Conservation (phyloP, 768 basidiomycete genomes). For the Rhodosporidiobolus odoratus region DNA sequence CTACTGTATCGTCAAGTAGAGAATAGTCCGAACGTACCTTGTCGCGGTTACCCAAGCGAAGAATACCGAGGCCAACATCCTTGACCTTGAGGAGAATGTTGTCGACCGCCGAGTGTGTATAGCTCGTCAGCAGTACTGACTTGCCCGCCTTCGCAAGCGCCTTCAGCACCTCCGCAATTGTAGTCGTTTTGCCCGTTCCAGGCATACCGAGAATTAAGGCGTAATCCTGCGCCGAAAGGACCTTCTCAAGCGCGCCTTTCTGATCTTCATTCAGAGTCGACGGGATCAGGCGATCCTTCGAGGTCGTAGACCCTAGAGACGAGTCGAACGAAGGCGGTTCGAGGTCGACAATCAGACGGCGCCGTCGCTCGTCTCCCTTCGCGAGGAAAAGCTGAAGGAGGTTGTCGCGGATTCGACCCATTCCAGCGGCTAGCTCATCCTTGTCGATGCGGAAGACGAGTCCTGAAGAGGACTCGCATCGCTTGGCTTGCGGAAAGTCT, state of each 20-base stretch:
- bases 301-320: constrained; percentile 21
- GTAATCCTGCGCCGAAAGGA: constrained; percentile 76
- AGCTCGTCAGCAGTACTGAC: constrained; percentile 79
- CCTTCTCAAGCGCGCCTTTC: constrained; percentile 63
- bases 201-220: constrained; percentile 95
- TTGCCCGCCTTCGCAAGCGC: constrained; percentile 73
- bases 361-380: constrained; percentile 60
- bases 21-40: constrained; percentile 56
- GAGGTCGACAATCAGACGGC: constrained; percentile 77
- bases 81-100: constrained; percentile 83
- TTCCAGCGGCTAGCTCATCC: constrained; percentile 80
- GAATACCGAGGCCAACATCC: constrained; percentile 61
- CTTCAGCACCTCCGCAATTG: constrained; percentile 80
- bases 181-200: constrained; percentile 95
- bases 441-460: constrained; percentile 80
- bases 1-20: background rate
- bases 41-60: constrained; percentile 80
- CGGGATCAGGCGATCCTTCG: constrained; percentile 42
- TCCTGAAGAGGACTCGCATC: constrained; percentile 37
- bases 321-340: constrained; percentile 60
- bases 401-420: constrained; percentile 83
- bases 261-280: constrained; percentile 66
- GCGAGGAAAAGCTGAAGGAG: constrained; percentile 81
- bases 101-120: constrained; percentile 97
- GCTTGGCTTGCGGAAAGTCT: constrained; percentile 37